A percentile compares a stretch with the other conserved stretches of the same genome.
phyloP scores from a whole-genome alignment of 2,329 filamentous ascomycete genomes.

The Fusarium haematococcum region DNA sequence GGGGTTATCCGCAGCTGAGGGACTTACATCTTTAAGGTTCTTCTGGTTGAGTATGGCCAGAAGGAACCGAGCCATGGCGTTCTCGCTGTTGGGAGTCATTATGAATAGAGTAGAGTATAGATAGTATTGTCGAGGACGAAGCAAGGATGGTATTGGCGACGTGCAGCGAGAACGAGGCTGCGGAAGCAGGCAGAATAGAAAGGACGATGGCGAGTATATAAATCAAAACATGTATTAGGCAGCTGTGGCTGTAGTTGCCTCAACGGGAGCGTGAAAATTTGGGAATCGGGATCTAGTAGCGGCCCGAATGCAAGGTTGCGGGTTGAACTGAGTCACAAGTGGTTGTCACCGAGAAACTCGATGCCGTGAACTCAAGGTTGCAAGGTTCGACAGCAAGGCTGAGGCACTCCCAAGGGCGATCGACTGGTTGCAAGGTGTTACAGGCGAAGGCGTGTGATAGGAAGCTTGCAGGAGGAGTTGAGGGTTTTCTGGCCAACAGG shows the following conservation, averaged over 20 bases:
- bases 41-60: conserved; percentile 71
- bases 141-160: conserved; percentile 2
- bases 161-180: conserved; percentile 26
- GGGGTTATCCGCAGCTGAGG: not conserved
- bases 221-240: conserved; percentile 38
- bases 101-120: conserved; percentile 31
- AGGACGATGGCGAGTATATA: conserved; percentile 26
- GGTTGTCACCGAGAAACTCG: conserved; percentile 11
- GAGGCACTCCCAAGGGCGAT: conserved; percentile 5
- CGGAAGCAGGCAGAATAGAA: conserved; percentile 29
- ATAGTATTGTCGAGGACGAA: not conserved
- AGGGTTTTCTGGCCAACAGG: conserved; percentile 23
- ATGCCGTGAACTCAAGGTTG: conserved; percentile 19
- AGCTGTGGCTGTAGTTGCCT: conserved; percentile 37
- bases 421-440: conserved; percentile 11
- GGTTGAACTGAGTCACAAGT: conserved; percentile 21
- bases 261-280: conserved; percentile 15
- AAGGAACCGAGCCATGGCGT: conserved; percentile 67
- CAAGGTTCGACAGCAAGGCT: conserved; percentile 14
- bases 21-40: conserved; percentile 69
- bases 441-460: conserved; percentile 11
- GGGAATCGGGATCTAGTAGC: conserved; percentile 1
- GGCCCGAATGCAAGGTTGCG: conserved; percentile 15
- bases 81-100: conserved; percentile 69
- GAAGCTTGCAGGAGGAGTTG: conserved; percentile 19